Base-by-base conservation (phyloP, 352 stramenopile genomes). In the Phytophthora uliginosa region DNA sequence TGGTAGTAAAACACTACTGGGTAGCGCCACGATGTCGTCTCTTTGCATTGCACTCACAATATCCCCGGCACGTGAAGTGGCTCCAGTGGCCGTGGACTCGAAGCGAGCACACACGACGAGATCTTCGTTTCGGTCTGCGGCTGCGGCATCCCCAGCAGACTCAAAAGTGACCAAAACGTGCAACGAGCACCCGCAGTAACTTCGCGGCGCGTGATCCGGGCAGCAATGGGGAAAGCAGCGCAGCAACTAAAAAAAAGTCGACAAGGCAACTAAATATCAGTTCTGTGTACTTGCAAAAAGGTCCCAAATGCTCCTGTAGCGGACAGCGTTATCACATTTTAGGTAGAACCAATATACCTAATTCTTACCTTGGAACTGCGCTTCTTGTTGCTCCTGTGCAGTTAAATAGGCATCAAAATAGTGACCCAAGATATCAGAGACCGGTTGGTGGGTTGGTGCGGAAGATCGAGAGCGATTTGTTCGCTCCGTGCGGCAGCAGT, bases 201-300 rank as follows among this genome's bases (percentile, higher is more conserved):
- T 78, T 10, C 76, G 63, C 12, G 33, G 33, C 1, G 66, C 42
- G 58, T 83, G 76, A 7, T 67, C 50, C 7, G 73, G 76, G n/a
- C 76, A 83, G 45, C 73, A 83, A 61, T 83, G 76, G 9, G 76
- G 76, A 52, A 81, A 83, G 50, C 76, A 83, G 7, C 75, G 70
- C 31, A 73, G 38, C 58, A 77, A 47, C 70, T 74, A 60, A 13
- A 26, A 24, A 42, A 42, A n/a, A n/a, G n/a, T 31, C 28, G 34
- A 12, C 36, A 42, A 42, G 36, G 12, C 36, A 42, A 45, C 18
- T 12, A 45, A 15, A 45, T 45, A 18, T 45, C 38, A 45, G 38
- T 45, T 45, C 38, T 45, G 38, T n/a, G 38, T 17, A 45, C 38
- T 45, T 7, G 38, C 38, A 45, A 45, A 45, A 45, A n/a, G 13